These are phyloP conservation scores for Talaromyces sp. DNA, from an alignment of 2,329 filamentous ascomycete species.

Conservation along the genomic window DNA sequence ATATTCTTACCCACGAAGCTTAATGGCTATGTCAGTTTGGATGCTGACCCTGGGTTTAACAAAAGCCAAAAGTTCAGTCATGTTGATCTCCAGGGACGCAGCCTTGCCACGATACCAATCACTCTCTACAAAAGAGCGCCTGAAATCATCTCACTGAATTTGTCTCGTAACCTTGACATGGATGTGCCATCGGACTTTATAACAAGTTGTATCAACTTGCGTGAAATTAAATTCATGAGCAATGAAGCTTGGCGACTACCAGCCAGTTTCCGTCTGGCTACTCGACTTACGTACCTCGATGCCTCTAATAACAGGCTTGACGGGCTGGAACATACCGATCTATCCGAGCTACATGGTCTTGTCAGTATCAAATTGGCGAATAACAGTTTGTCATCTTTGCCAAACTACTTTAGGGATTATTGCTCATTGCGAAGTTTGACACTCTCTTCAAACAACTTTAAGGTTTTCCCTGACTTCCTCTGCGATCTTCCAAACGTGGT, in stretches of 20 bases:
- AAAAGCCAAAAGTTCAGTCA: slow-evolving; percentile 89
- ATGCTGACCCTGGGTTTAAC: slow-evolving; percentile 71
- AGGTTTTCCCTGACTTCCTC: slow-evolving; percentile 77
- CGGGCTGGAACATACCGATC: slow-evolving; percentile 75
- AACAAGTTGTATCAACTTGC: slow-evolving; percentile 80
- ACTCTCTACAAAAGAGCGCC: slow-evolving; percentile 83
- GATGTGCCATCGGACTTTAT: slow-evolving; percentile 96
- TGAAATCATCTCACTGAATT: slow-evolving; percentile 90
- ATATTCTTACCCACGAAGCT: slow-evolving; percentile 88
- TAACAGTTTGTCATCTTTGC: slow-evolving; percentile 76
- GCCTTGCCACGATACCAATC: slow-evolving; percentile 91
- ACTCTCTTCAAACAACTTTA: slow-evolving; percentile 87
- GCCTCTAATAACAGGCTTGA: slow-evolving; percentile 92
- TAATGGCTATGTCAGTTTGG: slow-evolving; percentile 67
- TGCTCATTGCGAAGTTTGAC: slow-evolving; percentile 75
- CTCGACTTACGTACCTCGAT: slow-evolving; percentile 78
- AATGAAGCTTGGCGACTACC: slow-evolving; percentile 88
- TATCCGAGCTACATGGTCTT: slow-evolving; percentile 68
- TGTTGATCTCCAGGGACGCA: slow-evolving; percentile 83
- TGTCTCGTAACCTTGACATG: slow-evolving; percentile 86
- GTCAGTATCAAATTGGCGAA: slow-evolving; percentile 91
- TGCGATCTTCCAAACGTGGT: slow-evolving; percentile 77
- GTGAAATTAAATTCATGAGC: slow-evolving; percentile 92
- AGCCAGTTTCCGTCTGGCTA: slow-evolving; percentile 74
- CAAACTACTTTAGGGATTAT: slow-evolving; percentile 77